Base-by-base conservation (phyloP, 768 basidiomycete genomes). In the Chalciporus pseudorubinellus region DNA sequence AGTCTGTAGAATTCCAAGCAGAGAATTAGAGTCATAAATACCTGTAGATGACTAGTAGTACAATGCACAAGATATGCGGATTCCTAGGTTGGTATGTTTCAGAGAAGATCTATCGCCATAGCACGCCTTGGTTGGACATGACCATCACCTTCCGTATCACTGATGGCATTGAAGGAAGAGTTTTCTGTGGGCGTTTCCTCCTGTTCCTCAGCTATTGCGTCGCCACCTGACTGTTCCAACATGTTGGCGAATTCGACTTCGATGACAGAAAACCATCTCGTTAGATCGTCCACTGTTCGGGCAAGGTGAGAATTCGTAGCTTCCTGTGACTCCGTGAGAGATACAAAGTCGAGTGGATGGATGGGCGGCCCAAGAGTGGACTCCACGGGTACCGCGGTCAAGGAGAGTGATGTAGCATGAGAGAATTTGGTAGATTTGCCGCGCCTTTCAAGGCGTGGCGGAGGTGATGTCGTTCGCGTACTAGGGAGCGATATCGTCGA, bases 221-320 rank as follows among this genome's bases (percentile, higher is more conserved):
- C 74, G 33, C 73, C 73, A 14, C 68, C 66, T 1, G 75, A 64
- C 40, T 72, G 72, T 36, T 85, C 85, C 38, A 95, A 70, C 57
- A 94, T 75, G 21, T 74, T 78, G 28, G 75, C 77, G 42, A 98
- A 71, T 0, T 92, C 93, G 11, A 66, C 70, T 61, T 92, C 89
- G 1, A 95, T 79, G 0, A 84, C 75, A 5, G 78, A 77, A 50
- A 98, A 68, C 91, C 90, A 95, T 55, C 79, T 75, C 3, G 79
- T 76, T 31, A 98, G 78, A 61, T 88, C 83, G 40, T 86, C 85
- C 10, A 95, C 81, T 3, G 85, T 87, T 39, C 75, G 70, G 39
- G 82, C 83, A 43, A 98, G 77, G 63, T 92, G 87, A 1, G 72
- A 66, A 57, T 89, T 85, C 1, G 85, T 82, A 29, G 74, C 77